These are phyloP conservation scores for Amanita phalloides DNA, from an alignment of 768 basidiomycete species.

Conservation along the genomic window DNA sequence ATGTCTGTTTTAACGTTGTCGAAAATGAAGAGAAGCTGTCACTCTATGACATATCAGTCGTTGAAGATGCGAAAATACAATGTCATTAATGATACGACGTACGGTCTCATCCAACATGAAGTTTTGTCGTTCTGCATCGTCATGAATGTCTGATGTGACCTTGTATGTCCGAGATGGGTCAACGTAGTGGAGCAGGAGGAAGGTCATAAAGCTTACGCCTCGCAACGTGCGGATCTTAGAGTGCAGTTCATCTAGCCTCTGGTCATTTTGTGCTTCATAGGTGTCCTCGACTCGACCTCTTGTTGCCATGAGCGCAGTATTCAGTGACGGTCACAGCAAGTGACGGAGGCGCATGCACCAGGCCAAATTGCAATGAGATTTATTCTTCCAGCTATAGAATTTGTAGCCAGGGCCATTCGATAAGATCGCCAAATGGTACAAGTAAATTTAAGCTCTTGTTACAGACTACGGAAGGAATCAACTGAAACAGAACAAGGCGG, in stretches of 20 bases:
- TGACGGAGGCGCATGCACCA: neutral
- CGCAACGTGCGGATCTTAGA: conserved; percentile 75
- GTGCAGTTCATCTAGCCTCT: conserved; percentile 73
- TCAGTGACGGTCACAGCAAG: neutral
- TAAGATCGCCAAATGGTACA: neutral
- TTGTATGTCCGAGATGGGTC: conserved; percentile 15
- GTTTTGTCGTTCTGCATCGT: conserved; percentile 80
- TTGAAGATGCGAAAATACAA: neutral
- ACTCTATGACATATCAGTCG: conserved; percentile 27
- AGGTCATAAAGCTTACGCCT: conserved; percentile 39
- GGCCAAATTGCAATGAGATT: too few species aligned
- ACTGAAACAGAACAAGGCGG: neutral
- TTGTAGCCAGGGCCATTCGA: neutral
- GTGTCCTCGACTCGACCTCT: conserved; percentile 47
- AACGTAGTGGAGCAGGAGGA: neutral
- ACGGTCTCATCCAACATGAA: conserved; percentile 69
- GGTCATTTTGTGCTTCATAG: conserved; percentile 81
- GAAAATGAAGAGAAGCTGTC: conserved; percentile 62
- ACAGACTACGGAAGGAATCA: neutral
- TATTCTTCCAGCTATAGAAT: neutral
- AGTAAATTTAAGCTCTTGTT: neutral
- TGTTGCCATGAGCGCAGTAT: conserved; percentile 24
- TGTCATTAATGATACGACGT: conserved; percentile 11
- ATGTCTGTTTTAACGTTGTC: conserved; percentile 50
- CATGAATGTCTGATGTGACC: conserved; percentile 85